phyloP scores from a whole-genome alignment of 768 basidiomycete species.

The Lanmaoa pseudosensibilis region DNA sequence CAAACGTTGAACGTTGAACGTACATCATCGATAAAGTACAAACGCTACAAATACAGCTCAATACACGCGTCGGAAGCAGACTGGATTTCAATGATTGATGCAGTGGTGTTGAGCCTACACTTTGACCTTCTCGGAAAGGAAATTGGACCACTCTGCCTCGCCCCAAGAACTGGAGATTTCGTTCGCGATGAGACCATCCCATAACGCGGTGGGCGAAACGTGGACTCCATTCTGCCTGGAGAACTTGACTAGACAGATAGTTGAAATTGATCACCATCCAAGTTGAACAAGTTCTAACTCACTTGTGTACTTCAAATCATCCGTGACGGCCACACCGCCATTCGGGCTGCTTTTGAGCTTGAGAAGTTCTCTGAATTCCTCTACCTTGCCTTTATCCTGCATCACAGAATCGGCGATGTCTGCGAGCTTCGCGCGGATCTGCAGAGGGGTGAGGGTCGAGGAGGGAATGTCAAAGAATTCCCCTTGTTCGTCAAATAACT shows the following conservation, averaged over 20 bases:
- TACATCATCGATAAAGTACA: neutral
- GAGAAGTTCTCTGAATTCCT: slow-evolving; percentile 61
- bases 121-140: slow-evolving; percentile 58
- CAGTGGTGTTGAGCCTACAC: slow-evolving; percentile 27
- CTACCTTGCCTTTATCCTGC: slow-evolving; percentile 44
- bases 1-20: neutral
- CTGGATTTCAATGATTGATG: neutral
- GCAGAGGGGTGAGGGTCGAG: slow-evolving; percentile 61
- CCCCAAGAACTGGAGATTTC: slow-evolving; percentile 84
- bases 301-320: slow-evolving; percentile 91
- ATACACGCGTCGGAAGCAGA: neutral
- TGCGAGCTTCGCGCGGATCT: slow-evolving; percentile 75
- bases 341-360: slow-evolving; percentile 64
- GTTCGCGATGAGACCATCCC: slow-evolving; percentile 71
- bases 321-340: slow-evolving; percentile 78
- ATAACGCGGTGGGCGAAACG: slow-evolving; percentile 80
- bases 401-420: slow-evolving; percentile 56
- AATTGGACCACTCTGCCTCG: slow-evolving; percentile 77
- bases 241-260: slow-evolving; percentile 69
- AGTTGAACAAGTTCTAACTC: slow-evolving; percentile 26
- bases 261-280: neutral
- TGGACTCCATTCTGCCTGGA: slow-evolving; percentile 90
- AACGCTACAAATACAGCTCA: neutral
- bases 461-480: slow-evolving; percentile 81
- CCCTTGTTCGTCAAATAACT: slow-evolving; percentile 76